Evolutionary conservation across 2,329 filamentous ascomycete genomes (phyloP), one percentile per base, ranked within the genome.

Genomic region (Volutella citrinella): DNA sequence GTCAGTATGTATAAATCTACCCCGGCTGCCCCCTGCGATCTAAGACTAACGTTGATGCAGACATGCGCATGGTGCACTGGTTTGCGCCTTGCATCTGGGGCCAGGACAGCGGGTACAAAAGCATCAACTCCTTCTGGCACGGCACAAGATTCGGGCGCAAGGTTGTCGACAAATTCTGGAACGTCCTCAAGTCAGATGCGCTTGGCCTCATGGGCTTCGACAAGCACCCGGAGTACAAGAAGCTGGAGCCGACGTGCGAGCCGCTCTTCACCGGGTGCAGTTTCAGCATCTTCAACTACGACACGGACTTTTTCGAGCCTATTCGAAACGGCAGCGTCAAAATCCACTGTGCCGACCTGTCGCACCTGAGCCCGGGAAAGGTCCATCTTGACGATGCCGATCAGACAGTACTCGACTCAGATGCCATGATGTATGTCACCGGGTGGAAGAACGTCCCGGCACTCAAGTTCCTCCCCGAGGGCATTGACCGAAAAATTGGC

Each of bases 81-180:
- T 72, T 85, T 53, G 76, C 69, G 24, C 80, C 82, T 0, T 83
- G 78, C 49, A 68, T 78, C 5, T 85, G 77, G 75, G 78, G 75
- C 3, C 59, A 63, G 6, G 70, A 66, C 11, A 74, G 75, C 44
- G 76, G 73, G 3, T 74, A 64, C 33, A 63, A 67, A 7, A 59
- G 54, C 19, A 50, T 70, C 0, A 60, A 72, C 6, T 49, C 51
- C 3, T 68, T 74, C 31, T 49, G 78, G 11, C 72, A 78, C 38
- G 58, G 64, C 5, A n/a, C n/a, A n/a, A n/a, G n/a, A n/a, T n/a
- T 74, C 1, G 74, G 74, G 4, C 61, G 68, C 6, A 61, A 59
- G 19, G 33, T 78, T 2, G 65, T 72, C 4, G 54, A 64, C 12
- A 48, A 43, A 3, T 77, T 78, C 52, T 78, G 72, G 73, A 50